Evolutionary conservation across 768 basidiomycete genomes (phyloP).

Genomic region (Pisolithus sp.): DNA sequence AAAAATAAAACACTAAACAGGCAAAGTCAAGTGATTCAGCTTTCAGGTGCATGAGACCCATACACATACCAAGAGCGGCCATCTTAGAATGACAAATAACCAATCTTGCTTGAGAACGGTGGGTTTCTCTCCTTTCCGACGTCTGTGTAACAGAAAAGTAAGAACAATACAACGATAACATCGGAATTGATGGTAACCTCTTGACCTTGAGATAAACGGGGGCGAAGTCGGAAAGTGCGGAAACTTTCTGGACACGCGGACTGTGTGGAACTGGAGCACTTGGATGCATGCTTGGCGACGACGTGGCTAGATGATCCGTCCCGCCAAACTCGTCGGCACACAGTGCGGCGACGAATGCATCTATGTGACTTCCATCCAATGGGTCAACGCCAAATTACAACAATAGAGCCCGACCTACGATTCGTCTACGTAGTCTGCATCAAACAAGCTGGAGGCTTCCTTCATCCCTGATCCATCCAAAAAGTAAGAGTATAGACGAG

Average conservation of each 20-base stretch:
- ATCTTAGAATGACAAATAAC: conserved; percentile 72
- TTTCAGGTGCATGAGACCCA: background rate
- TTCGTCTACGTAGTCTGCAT: conserved; percentile 63
- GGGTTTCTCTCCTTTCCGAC: conserved; percentile 29
- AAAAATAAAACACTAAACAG: conserved; percentile 70
- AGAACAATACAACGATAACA: background rate
- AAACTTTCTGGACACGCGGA: conserved; percentile 67
- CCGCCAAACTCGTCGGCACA: conserved; percentile 44
- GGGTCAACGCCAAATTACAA: background rate
- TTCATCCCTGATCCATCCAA: conserved; percentile 13
- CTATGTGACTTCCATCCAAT: conserved; percentile 47
- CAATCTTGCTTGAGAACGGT: conserved; percentile 57
- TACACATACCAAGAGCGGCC: conserved; percentile 72
- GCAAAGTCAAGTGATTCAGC: background rate
- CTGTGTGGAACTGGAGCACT: conserved; percentile 23
- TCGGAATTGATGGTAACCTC: conserved; percentile 37
- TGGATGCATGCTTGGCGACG: conserved; percentile 18
- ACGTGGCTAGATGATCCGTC: conserved; percentile 14
- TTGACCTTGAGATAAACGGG: conserved; percentile 83
- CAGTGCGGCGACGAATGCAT: conserved; percentile 74
- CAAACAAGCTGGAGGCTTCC: conserved; percentile 23
- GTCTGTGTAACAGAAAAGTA: conserved; percentile 22
- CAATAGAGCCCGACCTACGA: conserved; percentile 39
- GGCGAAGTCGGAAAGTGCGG: conserved; percentile 82
- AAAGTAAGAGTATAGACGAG: background rate